Percentiles rank a stretch among this genome's conserved stretches.
phyloP scores from a whole-genome alignment of 73 alveolate genomes.

The Tetrahymena thermophila region DNA sequence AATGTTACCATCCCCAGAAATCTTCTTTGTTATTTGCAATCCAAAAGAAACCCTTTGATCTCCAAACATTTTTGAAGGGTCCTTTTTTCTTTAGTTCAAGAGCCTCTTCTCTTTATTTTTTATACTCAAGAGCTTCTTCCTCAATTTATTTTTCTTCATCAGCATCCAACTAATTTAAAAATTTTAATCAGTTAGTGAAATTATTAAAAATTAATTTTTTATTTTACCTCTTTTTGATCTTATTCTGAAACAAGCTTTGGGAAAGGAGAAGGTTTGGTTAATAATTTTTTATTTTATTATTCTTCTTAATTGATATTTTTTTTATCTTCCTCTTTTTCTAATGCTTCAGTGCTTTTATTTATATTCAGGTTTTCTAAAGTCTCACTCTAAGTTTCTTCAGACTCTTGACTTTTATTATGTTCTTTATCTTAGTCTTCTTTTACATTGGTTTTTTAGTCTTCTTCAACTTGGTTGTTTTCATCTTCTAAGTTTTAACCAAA shows the following conservation, averaged over 20 bases:
- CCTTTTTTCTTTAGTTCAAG: background rate
- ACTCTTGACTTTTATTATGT: background rate
- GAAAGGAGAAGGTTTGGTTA: background rate
- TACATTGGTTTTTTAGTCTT: background rate
- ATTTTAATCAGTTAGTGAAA: background rate
- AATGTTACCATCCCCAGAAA: conserved; percentile 18
- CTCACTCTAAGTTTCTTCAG: background rate
- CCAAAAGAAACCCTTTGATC: conserved; percentile 35
- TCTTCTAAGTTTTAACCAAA: background rate
- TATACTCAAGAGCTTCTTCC: conserved; percentile 1
- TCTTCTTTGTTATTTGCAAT: background rate
- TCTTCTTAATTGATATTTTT: background rate
- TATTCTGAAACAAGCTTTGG: background rate
- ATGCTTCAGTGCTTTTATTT: background rate
- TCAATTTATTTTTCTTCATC: conserved; percentile 5
- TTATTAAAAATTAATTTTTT: background rate
- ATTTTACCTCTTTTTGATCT: background rate
- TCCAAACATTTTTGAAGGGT: background rate
- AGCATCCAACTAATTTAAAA: background rate
- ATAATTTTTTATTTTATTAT: background rate
- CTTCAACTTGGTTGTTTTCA: background rate
- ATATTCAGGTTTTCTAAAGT: background rate
- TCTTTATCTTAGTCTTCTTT: background rate
- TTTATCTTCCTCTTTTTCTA: background rate
- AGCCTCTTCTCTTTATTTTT: conserved; percentile 13